Percentiles rank a stretch among this genome's conserved stretches.
phyloP scores from a whole-genome alignment of 305 asterid genomes.

The Fraxinus floribunda region DNA sequence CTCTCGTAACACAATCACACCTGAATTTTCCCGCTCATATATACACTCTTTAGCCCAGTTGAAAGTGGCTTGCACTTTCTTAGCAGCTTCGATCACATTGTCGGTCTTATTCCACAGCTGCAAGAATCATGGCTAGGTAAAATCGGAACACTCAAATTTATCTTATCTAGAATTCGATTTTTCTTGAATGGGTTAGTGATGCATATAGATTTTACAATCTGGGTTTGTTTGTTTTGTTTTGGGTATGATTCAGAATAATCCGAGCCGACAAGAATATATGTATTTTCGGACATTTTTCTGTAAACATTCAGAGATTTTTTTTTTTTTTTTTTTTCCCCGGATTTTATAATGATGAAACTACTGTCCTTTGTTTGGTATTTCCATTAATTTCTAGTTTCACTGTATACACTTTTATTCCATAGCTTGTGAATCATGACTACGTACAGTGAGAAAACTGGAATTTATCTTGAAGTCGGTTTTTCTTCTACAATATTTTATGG shows the following conservation, averaged over 20 bases:
- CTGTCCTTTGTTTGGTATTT: background rate
- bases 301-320: background rate
- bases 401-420: background rate
- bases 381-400: background rate
- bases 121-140: conserved; percentile 39
- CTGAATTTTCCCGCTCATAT: conserved; percentile 62
- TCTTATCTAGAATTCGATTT: conserved; percentile 2
- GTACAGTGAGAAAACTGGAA: background rate
- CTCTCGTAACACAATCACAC: conserved; percentile 12
- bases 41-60: conserved; percentile 37
- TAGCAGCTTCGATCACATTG: conserved; percentile 28
- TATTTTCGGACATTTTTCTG: background rate
- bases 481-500: background rate
- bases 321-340: background rate
- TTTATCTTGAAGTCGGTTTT: background rate
- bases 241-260: conserved; percentile 25
- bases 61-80: conserved; percentile 28
- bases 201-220: conserved; percentile 13
- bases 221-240: conserved; percentile 12
- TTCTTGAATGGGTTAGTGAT: conserved; percentile 28
- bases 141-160: background rate
- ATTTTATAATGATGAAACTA: background rate
- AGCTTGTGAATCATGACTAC: background rate
- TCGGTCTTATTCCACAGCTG: background rate
- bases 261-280: conserved; percentile 1